Evolutionary conservation across 805 yeast genomes (phyloP), one percentile per base, ranked within the genome.

Genomic region (Kregervanrija pseudodelftensis): DNA sequence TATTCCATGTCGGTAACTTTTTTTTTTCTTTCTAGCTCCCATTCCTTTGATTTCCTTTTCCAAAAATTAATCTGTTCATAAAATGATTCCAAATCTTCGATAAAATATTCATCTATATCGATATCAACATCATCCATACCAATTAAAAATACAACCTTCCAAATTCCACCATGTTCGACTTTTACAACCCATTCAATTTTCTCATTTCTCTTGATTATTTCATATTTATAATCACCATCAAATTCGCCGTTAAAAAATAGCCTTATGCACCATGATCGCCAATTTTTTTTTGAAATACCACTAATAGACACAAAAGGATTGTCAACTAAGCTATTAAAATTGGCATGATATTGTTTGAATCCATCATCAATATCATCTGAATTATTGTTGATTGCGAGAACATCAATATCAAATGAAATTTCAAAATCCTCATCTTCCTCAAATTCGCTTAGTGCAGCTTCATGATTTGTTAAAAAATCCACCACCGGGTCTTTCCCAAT

Each of bases 61-160:
- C 8, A 28, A 11, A 33, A 9, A 30, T 16, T 32, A 5, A 12
- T 28, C 9, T 36, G 30, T 1, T 16, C 8, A 15, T 40, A 33
- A 13, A 28, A 30, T 15, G 10, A 14, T 10, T 40, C 17, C n/a
- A 49, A 39, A 37, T 47, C 50, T 4, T 46, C 43, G 11, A 49
- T 12, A 17, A 49, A 36, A 36, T 40, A 36, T 11, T 40, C 40
- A 30, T 49, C 45, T 13, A 49, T 17, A 11, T 44, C 46, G 12
- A 46, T 30, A 8, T n/a, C 11, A 4, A 28, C 15, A 4, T 15
- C 11, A 28, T 31, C 39, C 22, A 17, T 11, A 5, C 16, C 28
- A 46, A 8, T 12, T 33, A 16, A 5, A 49, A 10, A 5, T 2
- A 49, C 11, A 5, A 32, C 30, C 37, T 47, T 49, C 15, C 36